Evolutionary conservation across 2,329 filamentous ascomycete species (phyloP).

Genomic region (Fusarium nelsonii): DNA sequence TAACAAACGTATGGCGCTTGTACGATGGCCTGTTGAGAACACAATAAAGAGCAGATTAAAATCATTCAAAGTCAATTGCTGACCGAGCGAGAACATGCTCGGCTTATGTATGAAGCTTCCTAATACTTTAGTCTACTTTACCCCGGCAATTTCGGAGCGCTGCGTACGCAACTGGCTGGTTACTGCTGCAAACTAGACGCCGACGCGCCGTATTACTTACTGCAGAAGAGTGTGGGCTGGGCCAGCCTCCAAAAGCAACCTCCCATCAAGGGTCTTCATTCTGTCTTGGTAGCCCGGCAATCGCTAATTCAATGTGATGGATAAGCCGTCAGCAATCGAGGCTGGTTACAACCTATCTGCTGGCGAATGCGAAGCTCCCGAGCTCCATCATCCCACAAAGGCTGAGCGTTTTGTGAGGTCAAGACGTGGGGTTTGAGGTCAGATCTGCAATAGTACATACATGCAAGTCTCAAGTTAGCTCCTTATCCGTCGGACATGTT

Average conservation of each 20-base stretch:
- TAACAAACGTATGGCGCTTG: not conserved
- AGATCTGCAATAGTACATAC: not conserved
- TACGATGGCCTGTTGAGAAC: not conserved
- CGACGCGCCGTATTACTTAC: not conserved
- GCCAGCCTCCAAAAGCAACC: constrained; percentile 32
- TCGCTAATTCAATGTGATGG: constrained; percentile 1
- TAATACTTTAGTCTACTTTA: not conserved
- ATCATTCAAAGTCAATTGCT: constrained; percentile 12
- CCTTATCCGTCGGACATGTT: constrained; percentile 14
- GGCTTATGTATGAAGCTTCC: constrained; percentile 32
- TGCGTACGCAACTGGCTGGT: constrained; percentile 44
- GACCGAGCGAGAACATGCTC: constrained; percentile 18
- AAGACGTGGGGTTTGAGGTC: not conserved
- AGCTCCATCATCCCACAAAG: constrained; percentile 9
- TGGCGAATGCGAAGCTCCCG: constrained; percentile 15
- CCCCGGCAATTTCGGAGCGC: constrained; percentile 38
- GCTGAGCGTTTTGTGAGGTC: constrained; percentile 11
- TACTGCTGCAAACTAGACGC: not conserved
- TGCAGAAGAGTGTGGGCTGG: not conserved
- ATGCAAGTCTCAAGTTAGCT: not conserved
- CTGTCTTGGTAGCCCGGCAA: not conserved
- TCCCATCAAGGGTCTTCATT: constrained; percentile 3
- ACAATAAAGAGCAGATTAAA: not conserved
- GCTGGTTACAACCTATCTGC: constrained; percentile 12
- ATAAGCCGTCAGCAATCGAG: constrained; percentile 38